Base-by-base conservation (phyloP, 2,329 filamentous ascomycete genomes). In the Claviceps purpurea region DNA sequence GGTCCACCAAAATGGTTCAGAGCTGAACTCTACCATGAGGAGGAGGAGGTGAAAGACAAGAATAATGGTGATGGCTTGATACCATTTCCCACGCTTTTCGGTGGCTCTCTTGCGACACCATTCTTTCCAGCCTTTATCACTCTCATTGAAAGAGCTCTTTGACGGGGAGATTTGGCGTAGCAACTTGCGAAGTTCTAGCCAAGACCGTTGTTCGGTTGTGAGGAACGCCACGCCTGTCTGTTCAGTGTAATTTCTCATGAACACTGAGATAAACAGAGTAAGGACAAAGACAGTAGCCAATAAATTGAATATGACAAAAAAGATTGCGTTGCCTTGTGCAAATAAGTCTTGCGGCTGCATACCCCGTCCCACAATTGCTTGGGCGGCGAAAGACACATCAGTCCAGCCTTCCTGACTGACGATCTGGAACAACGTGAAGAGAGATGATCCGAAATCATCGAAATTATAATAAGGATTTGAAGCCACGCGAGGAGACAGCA, bases 191-290 rank as follows among this genome's bases (percentile, higher is more conserved):
- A 98, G 70, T 66, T 98, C 93, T 14, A 98, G 78, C 93, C 93
- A 98, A 0, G 91, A 95, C 59, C 93, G 84, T 65, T 98, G 93
- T 61, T 98, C 93, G 0, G 90, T 85, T 1, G 93, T 98, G 60
- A 98, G 73, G 65, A 91, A 98, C 2, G 93, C 93, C 44, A 98
- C 93, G 1, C 93, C 93, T 0, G 93, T 98, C 68, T 97, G 90
- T 68, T 98, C 93, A 0, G 93, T 98, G 68, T 98, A 98, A 66
- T 96, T 98, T 55, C 93, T 88, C 93, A 98, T 98, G 67, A 98
- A 98, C 55, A 98, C 93, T 52, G 93, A 97, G 47, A 98, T 94
- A 67, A 98, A 98, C 63, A 98, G 73, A 1, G 93, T 98, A 63
- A 98, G 76, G 56, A 98, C 86, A 69, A 98, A 98, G 57, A 98